phyloP scores from a whole-genome alignment of 78 protist species.

The Isochrysis galbana region DNA sequence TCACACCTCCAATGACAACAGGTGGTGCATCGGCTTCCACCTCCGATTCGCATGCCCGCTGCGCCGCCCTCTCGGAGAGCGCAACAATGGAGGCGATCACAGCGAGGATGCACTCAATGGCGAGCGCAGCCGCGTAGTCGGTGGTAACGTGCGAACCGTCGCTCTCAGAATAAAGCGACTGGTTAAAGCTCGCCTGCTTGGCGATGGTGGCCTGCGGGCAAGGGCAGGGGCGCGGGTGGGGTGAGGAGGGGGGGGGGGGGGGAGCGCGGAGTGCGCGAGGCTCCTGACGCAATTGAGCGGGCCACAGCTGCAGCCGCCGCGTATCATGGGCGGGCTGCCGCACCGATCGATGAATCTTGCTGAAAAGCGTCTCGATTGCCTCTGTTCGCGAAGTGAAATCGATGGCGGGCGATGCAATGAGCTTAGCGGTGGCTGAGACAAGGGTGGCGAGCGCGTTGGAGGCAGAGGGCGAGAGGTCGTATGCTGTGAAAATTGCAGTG shows the following conservation, averaged over 20 bases:
- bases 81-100: not conserved
- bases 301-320: no score
- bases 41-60: not conserved
- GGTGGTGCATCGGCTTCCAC: not conserved
- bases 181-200: not conserved
- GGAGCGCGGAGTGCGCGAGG: no score
- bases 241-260: no score
- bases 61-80: not conserved
- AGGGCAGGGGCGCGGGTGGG: no score
- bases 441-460: not conserved
- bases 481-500: not conserved
- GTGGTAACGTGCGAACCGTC: not conserved
- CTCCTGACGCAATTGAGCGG: no score
- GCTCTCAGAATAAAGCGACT: not conserved
- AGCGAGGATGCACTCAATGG: not conserved
- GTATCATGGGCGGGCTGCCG: no score
- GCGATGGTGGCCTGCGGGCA: not conserved
- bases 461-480: not conserved
- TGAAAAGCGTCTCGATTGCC: not conserved
- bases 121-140: conserved; percentile 2
- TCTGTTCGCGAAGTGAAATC: not conserved
- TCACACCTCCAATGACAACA: not conserved
- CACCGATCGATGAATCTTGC: not conserved
- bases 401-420: not conserved
- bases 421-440: not conserved